Evolutionary conservation across 495 filamentous ascomycete species (phyloP), one percentile per base, ranked within the genome.

Genomic region (Daldinia concentrica): DNA sequence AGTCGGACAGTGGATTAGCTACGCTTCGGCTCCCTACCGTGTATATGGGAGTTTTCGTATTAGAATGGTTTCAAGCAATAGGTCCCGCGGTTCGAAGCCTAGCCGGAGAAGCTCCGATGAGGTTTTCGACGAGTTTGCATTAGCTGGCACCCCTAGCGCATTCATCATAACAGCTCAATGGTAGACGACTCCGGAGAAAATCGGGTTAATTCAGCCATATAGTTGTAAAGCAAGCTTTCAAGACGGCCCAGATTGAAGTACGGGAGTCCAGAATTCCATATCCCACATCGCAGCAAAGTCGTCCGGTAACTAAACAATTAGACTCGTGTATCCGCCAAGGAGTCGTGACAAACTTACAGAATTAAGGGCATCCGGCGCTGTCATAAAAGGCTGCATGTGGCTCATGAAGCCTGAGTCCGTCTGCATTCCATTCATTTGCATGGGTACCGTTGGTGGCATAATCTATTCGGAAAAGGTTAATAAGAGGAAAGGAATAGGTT

Each of bases 251-350:
- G 71, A 29, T 3, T 61, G 56, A 6, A 62, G 61, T 9, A 69
- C 14, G 6, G 75, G 69, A 50, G 67, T 72, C 75, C 72, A 77
- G 36, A 75, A 75, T 26, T 75, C 72, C 60, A 63, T 69, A 30
- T 75, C 72, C 69, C 72, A 75, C 54, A 75, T 51, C 3, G 64
- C 57, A 39, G 62, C 66, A 55, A 71, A 70, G 61, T 77, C 72
- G 32, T 73, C 75, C 26, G 62, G 34, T 15, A 65, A 22, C 74
- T 77, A 34, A 43, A 56, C 17, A 68, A 56, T 62, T 65, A 63
- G 59, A 58, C 22, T 64, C 24, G 24, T 29, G 3, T n/a, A 54
- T 11, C 45, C 32, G 15, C 9, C 1, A 61, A 4, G 34, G 51
- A 24, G 11, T 15, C 22, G 29, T 43, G 24, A 36, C 32, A 58